phyloP scores from a whole-genome alignment of 208 protist genomes.

The Balamuthia mandrillaris region DNA sequence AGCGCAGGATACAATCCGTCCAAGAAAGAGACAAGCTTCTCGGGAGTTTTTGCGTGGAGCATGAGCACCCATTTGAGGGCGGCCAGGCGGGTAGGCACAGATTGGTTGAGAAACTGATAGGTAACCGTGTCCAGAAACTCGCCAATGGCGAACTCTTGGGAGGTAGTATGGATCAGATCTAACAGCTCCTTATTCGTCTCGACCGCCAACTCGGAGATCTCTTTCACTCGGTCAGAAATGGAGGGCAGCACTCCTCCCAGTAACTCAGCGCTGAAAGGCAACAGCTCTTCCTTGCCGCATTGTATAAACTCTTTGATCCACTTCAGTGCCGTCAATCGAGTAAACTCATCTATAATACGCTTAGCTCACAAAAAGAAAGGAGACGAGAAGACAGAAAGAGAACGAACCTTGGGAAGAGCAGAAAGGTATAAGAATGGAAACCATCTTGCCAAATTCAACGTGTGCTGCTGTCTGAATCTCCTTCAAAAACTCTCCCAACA shows the following conservation, averaged over 20 bases:
- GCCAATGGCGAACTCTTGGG: not conserved
- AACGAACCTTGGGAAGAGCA: not conserved
- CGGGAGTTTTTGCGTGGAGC: slow-evolving; percentile 63
- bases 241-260: slow-evolving; percentile 65
- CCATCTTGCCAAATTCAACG: slow-evolving; percentile 55
- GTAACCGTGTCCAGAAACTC: slow-evolving; percentile 42
- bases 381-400: not conserved
- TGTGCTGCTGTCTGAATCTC: slow-evolving; percentile 55
- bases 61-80: slow-evolving; percentile 75
- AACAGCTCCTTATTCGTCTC: not conserved
- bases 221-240: slow-evolving; percentile 49
- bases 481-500: slow-evolving; percentile 65
- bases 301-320: slow-evolving; percentile 78
- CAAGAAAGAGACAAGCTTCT: slow-evolving; percentile 48
- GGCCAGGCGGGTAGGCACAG: slow-evolving; percentile 59
- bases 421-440: slow-evolving; percentile 28
- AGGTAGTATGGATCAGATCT: not conserved
- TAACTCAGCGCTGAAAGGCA: slow-evolving; percentile 60
- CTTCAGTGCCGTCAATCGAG: slow-evolving; percentile 63
- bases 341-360: slow-evolving; percentile 52
- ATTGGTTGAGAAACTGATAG: slow-evolving; percentile 44
- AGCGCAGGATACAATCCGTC: slow-evolving; percentile 57
- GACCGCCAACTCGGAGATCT: not conserved
- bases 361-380: not conserved
- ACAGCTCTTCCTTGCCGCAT: slow-evolving; percentile 55